phyloP scores from a whole-genome alignment of 148 eudicot genomes.

The Talinum fruticosum region DNA sequence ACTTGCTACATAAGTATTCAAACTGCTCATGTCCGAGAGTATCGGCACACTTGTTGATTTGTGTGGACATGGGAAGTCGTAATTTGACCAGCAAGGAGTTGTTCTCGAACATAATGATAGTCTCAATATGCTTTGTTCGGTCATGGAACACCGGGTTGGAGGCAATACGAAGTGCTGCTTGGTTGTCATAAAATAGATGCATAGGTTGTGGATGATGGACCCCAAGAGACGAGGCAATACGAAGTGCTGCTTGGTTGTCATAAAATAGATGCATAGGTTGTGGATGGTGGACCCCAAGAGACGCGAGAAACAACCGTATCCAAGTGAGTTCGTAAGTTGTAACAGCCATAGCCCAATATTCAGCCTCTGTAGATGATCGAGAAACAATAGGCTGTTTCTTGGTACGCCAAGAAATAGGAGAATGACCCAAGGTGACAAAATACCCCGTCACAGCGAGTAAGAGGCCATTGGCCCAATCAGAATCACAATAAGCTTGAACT shows the following conservation, averaged over 20 bases:
- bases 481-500: not conserved
- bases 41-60: not conserved
- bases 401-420: no score
- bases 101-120: not conserved
- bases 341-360: not conserved
- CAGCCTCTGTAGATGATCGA: not conserved
- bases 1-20: not conserved
- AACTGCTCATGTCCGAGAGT: not conserved
- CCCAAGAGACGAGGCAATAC: not conserved
- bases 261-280: not conserved
- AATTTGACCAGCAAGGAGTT: not conserved
- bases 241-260: not conserved
- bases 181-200: no score
- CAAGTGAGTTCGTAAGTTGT: not conserved
- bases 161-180: not conserved
- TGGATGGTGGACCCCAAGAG: not conserved
- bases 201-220: not conserved
- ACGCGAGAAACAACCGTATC: no score
- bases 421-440: not conserved
- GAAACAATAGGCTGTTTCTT: not conserved
- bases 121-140: not conserved
- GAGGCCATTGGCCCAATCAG: not conserved
- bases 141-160: not conserved
- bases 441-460: not conserved
- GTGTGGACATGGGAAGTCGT: not conserved